Evolutionary conservation across 441 rosid species (phyloP).

Genomic region (Erodium texanum): DNA sequence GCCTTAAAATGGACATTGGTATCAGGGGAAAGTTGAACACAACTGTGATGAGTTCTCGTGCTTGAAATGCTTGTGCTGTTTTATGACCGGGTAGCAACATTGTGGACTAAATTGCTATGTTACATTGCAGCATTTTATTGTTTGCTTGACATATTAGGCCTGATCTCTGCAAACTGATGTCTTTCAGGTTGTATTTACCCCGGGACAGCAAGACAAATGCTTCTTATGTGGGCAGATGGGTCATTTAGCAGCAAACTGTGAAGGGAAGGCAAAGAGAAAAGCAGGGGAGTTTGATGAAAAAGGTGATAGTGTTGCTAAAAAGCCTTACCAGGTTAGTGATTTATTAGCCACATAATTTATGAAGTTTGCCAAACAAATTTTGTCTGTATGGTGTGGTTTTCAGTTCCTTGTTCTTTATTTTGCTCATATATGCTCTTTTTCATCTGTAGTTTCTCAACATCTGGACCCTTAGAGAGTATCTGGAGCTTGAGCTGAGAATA

Average conservation of each 20-base stretch:
- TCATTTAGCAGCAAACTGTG: constrained; percentile 76
- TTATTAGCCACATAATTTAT: background rate
- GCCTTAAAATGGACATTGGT: background rate
- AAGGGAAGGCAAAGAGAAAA: constrained; percentile 80
- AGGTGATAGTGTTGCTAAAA: constrained; percentile 56
- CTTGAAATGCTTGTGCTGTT: background rate
- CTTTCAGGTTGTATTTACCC: constrained; percentile 71
- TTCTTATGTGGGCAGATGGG: constrained; percentile 93
- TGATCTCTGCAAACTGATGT: constrained; percentile 16
- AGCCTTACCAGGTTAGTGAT: constrained; percentile 77
- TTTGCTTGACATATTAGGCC: background rate
- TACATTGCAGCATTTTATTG: background rate
- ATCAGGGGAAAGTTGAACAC: too few relatives aligned
- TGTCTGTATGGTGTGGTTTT: background rate
- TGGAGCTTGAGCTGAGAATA: constrained; percentile 69
- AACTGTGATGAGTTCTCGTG: background rate
- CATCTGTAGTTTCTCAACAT: constrained; percentile 68
- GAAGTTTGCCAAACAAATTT: background rate
- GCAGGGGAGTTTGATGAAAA: constrained; percentile 94
- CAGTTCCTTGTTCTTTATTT: background rate
- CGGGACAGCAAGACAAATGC: constrained; percentile 93
- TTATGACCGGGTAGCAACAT: background rate
- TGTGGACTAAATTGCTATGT: background rate
- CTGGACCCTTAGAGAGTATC: constrained; percentile 91
- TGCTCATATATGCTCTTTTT: constrained; percentile 5